Evolutionary conservation across 2,329 filamentous ascomycete genomes (phyloP).

Genomic region (Penicillium sp.): DNA sequence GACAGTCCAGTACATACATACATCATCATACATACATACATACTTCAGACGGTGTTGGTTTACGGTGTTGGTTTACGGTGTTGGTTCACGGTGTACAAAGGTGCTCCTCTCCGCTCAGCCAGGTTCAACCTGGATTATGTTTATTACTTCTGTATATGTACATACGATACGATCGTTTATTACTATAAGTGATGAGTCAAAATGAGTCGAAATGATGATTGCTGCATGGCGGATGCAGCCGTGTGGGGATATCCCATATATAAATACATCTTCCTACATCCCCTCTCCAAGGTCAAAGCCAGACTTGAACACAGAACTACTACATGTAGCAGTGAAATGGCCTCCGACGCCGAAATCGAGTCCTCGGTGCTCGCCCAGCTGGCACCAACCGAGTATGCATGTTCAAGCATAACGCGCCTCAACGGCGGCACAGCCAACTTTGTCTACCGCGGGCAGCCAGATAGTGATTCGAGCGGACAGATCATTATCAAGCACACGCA

Average conservation of each 20-base stretch:
- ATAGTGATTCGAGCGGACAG: not conserved
- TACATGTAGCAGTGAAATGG: too few relatives aligned
- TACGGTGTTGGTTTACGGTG: too few relatives aligned
- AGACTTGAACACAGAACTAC: too few relatives aligned
- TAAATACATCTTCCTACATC: too few relatives aligned
- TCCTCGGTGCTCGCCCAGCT: not conserved
- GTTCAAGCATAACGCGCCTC: not conserved
- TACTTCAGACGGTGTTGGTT: not conserved
- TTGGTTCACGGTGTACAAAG: too few relatives aligned
- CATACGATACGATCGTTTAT: not conserved
- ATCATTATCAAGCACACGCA: conserved; percentile 12
- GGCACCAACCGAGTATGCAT: not conserved
- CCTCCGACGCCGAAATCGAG: conserved; percentile 9
- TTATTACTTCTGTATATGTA: not conserved
- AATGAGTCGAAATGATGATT: conserved; percentile 4
- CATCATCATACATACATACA: not conserved
- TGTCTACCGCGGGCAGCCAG: not conserved
- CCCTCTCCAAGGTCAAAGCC: too few relatives aligned
- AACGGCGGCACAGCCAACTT: conserved; percentile 13
- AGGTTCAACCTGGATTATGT: not conserved
- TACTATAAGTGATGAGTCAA: not conserved
- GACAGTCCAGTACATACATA: too few relatives aligned
- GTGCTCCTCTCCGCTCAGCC: not conserved
- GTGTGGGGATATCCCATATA: not conserved
- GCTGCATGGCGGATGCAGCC: not conserved